These are phyloP conservation scores for Paraconiothyrium brasiliense DNA, from an alignment of 2,329 filamentous ascomycete genomes.

Conservation along the genomic window DNA sequence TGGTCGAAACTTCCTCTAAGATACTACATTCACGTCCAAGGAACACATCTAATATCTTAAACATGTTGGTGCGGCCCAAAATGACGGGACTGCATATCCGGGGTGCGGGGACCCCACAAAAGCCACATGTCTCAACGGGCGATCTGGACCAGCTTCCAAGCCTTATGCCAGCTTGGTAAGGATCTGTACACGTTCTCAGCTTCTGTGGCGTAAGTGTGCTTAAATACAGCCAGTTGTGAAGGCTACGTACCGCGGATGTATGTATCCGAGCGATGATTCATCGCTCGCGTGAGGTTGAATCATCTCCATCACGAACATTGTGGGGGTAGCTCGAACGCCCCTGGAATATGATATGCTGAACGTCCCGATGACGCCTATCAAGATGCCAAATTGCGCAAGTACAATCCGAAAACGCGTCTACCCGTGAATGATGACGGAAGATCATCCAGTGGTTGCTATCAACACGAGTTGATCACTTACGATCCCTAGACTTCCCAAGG, in stretches of 20 bases:
- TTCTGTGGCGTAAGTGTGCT: neutral
- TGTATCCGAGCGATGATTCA: slow-evolving; percentile 6
- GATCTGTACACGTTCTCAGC: neutral
- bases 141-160: slow-evolving; percentile 1
- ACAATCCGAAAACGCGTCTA: neutral
- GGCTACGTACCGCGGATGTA: neutral
- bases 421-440: neutral
- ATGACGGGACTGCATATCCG: slow-evolving; percentile 5
- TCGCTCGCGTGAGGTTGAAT: neutral
- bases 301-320: neutral
- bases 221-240: slow-evolving; percentile 7
- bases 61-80: neutral
- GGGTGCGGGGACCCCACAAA: slow-evolving; percentile 9
- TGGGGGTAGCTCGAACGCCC: neutral
- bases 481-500: no score
- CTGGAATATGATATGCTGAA: slow-evolving; percentile 3
- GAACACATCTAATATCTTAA: neutral
- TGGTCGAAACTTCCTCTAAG: no score
- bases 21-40: neutral
- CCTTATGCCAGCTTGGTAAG: neutral
- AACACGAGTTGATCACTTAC: no score
- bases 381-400: neutral
- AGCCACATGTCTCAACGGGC: neutral
- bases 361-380: neutral
- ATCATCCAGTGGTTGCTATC: neutral